phyloP scores from a whole-genome alignment of 352 stramenopile species.

The Globisporangium solare region DNA sequence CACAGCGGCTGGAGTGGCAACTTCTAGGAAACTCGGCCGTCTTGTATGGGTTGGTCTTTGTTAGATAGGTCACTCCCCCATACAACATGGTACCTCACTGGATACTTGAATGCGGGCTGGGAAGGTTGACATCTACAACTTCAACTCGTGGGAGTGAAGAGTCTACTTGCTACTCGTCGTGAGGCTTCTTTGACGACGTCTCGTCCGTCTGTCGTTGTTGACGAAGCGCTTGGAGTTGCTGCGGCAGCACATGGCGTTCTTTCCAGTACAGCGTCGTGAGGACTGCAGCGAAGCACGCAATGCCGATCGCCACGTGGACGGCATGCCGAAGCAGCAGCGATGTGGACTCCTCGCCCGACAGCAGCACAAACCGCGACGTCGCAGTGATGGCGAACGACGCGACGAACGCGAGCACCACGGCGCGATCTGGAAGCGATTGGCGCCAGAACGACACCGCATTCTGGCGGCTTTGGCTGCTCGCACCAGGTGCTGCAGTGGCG shows the following conservation, averaged over 20 bases:
- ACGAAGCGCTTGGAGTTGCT: constrained; percentile 28
- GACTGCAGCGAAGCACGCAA: constrained; percentile 37
- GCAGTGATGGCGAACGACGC: constrained; percentile 33
- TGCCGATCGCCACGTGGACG: constrained; percentile 42
- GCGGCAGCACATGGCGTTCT: constrained; percentile 36
- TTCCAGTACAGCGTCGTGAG: constrained; percentile 37
- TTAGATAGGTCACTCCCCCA: no score
- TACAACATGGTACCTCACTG: no score
- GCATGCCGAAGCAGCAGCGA: constrained; percentile 27
- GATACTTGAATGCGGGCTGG: no score
- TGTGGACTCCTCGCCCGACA: constrained; percentile 14
- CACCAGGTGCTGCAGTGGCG: background rate
- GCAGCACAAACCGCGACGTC: constrained; percentile 36
- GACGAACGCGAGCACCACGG: constrained; percentile 45
- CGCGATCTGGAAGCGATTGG: constrained; percentile 38
- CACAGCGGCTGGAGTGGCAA: no score
- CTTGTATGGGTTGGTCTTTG: no score
- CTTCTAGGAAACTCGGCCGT: no score
- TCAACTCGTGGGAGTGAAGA: no score
- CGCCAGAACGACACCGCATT: constrained; percentile 38
- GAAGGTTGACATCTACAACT: no score
- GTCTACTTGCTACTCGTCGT: constrained; percentile 14
- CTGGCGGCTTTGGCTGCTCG: background rate
- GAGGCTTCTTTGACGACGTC: constrained; percentile 10
- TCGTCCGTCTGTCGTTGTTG: background rate